These are phyloP conservation scores for Globisporangium spinosum DNA, from an alignment of 352 stramenopile genomes.

Conservation along the genomic window DNA sequence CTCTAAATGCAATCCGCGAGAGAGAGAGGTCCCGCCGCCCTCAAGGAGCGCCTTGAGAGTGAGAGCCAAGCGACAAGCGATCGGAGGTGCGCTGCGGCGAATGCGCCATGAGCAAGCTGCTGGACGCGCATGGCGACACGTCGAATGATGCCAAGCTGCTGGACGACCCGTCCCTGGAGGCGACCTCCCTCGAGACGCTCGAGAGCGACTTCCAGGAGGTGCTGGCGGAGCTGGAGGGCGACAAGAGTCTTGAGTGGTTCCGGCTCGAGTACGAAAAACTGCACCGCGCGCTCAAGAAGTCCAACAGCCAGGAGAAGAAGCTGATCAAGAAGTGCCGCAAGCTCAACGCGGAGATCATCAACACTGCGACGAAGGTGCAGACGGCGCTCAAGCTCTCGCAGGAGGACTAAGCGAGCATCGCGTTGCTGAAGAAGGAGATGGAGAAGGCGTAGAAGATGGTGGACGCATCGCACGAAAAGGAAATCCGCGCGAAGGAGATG, in stretches of 20 bases:
- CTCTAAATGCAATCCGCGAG: neutral
- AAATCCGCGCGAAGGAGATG: constrained; percentile 92
- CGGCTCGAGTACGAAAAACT: constrained; percentile 95
- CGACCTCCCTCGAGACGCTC: constrained; percentile 77
- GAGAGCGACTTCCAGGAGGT: constrained; percentile 94
- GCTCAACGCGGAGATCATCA: constrained; percentile 94
- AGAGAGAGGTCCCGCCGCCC: neutral
- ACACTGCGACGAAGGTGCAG: constrained; percentile 95
- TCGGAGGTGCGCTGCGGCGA: neutral
- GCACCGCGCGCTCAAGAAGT: constrained; percentile 91
- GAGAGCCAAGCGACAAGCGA: neutral
- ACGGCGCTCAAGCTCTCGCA: constrained; percentile 93
- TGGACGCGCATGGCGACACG: constrained; percentile 12
- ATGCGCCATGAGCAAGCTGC: constrained; percentile 21
- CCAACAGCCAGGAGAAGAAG: constrained; percentile 93
- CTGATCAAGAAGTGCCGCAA: constrained; percentile 95
- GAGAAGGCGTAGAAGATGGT: constrained; percentile 95
- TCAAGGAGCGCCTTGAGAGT: neutral
- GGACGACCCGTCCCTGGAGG: constrained; percentile 45
- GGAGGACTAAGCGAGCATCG: constrained; percentile 92
- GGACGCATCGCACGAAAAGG: constrained; percentile 93
- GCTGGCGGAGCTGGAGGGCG: constrained; percentile 86
- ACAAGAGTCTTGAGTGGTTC: constrained; percentile 93
- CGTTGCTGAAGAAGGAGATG: constrained; percentile 94
- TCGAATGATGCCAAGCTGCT: constrained; percentile 42